Evolutionary conservation across 768 basidiomycete species (phyloP), one percentile per base, ranked within the genome.

Genomic region (Crassisporium funariophilum): DNA sequence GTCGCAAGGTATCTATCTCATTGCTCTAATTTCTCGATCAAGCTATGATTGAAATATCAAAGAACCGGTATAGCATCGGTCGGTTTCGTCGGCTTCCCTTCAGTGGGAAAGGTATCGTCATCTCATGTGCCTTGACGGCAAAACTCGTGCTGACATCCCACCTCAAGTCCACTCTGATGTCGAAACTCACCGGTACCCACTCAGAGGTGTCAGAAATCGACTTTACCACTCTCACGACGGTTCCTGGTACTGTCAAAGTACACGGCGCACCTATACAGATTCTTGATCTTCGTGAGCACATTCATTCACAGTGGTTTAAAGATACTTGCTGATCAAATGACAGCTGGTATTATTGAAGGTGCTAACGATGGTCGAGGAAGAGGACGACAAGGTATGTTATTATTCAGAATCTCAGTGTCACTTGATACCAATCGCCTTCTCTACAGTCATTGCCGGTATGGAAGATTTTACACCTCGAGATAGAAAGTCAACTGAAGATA

Each of bases 261-360:
- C 95, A 98, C 55, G 95, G 95, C 22, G 94, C 95, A 16, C 91
- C 93, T 22, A 93, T 98, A 58, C 95, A 98, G 59, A 94, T 98
- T 52, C 75, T 95, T 10, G 92, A 95, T 76, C 69, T 95, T 47
- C 93, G 90, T 91, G 59, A 61, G 87, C 73, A 31, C 29, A 22
- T 42, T n/a, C n/a, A n/a, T n/a, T n/a, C n/a, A n/a, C n/a, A n/a
- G n/a, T n/a, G n/a, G n/a, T n/a, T n/a, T n/a, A n/a, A n/a, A n/a
- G n/a, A n/a, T n/a, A n/a, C n/a, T n/a, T n/a, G n/a, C n/a, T n/a
- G n/a, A n/a, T n/a, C n/a, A n/a, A n/a, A n/a, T n/a, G n/a, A n/a
- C n/a, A 91, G 87, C 93, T 53, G 95, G 97, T 75, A 98, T 98
- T 53, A 97, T 98, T 52, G 95, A 98, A 66, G 95, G 95, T 57